These are phyloP conservation scores for Plectosphaerella cucumerina DNA, from an alignment of 2,329 filamentous ascomycete genomes.

Conservation along the genomic window DNA sequence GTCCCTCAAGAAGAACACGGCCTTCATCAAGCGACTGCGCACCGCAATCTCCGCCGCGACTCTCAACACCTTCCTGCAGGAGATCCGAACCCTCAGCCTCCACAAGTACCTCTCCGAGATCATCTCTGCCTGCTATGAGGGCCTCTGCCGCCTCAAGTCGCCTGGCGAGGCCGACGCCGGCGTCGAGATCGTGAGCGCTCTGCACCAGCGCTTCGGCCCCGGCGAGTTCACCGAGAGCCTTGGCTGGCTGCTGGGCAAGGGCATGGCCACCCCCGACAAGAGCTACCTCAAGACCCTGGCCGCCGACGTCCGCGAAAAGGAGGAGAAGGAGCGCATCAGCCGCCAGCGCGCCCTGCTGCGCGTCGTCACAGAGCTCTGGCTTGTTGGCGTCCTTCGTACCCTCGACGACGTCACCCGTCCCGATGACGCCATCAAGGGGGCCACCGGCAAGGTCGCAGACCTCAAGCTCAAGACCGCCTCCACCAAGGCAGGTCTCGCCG, in stretches of 20 bases:
- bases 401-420: constrained; percentile 63
- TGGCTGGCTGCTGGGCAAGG: constrained; percentile 88
- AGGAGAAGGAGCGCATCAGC: constrained; percentile 88
- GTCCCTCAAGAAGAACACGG: constrained; percentile 95
- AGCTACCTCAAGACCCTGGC: constrained; percentile 72
- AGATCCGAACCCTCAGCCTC: constrained; percentile 84
- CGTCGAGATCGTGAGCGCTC: constrained; percentile 88
- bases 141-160: constrained; percentile 84
- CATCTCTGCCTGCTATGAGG: constrained; percentile 92
- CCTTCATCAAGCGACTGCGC: constrained; percentile 93
- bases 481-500: constrained; percentile 61
- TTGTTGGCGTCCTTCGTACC: constrained; percentile 82
- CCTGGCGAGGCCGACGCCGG: constrained; percentile 89
- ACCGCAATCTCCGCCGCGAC: constrained; percentile 81
- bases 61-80: constrained; percentile 79
- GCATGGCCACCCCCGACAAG: constrained; percentile 87
- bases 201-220: constrained; percentile 92
- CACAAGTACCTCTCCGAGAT: constrained; percentile 98
- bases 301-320: constrained; percentile 81
- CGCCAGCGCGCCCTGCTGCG: constrained; percentile 83
- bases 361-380: constrained; percentile 93
- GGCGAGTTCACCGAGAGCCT: constrained; percentile 86
- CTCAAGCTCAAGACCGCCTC: constrained; percentile 50
- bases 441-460: constrained; percentile 58
- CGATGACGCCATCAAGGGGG: constrained; percentile 59